Base-by-base conservation (phyloP, 306 rosid genomes). In the Acacia crassicarpa region DNA sequence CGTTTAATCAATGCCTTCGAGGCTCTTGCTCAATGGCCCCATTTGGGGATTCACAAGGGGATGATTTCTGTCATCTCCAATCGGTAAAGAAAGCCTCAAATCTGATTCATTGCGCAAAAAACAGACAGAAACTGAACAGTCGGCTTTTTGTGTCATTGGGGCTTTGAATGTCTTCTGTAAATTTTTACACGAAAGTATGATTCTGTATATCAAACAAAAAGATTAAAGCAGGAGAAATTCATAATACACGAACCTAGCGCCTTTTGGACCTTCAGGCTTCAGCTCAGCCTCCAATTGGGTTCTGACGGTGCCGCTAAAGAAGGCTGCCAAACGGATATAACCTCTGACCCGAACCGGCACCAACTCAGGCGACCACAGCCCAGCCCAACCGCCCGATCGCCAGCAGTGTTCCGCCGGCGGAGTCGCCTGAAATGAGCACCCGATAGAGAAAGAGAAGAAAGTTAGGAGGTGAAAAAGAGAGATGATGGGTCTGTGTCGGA, bases 81-180 rank as follows among this genome's bases (percentile, higher is more conserved):
- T 38, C 0, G 98, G 98, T 77, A 92, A 44, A 0, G 94, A 94
- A n/a, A 92, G 87, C 87, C 97, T 94, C 98, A 94, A 58, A 94
- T 87, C 97, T 94, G 54, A 3, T 58, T 76, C 82, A 72, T 49
- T 43, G 61, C 5, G 8, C 12, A 54, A 15, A 4, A 80, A 56
- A 45, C 22, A 38, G 41, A 43, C 30, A 17, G 35, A 72, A 48
- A 56, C 59, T 15, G 49, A 32, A 14, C 23, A 44, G 20, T 43
- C 7, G 66, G 38, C 70, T 6, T 38, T 38, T 38, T 38, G 41
- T 38, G 41, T 38, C 41, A 38, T 38, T 38, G 41, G 41, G 8
- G 41, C 5, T 6, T 38, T 38, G 8, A 38, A 38, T 38, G 8
- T 38, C 41, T 6, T 38, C 41, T 38, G 6, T 6, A 6, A 38